phyloP scores from a whole-genome alignment of 1,284 basidiomycete species.

The Trametes versicolor region DNA sequence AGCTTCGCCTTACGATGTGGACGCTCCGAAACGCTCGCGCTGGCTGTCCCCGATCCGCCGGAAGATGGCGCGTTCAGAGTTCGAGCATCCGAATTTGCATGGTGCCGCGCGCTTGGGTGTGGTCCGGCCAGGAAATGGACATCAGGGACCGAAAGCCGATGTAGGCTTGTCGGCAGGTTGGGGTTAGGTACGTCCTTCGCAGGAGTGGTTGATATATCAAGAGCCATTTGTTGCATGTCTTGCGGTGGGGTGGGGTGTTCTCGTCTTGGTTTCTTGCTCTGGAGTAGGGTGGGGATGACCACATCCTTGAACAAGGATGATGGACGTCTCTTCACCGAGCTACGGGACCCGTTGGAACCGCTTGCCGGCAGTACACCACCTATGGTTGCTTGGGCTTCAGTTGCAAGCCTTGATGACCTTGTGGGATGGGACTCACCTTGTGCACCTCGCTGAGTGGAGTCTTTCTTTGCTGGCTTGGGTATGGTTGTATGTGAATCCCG shows the following conservation, averaged over 20 bases:
- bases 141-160: background rate
- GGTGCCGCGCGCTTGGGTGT: background rate
- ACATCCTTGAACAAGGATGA: background rate
- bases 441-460: constrained; percentile 4
- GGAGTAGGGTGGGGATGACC: background rate
- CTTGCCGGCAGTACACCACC: background rate
- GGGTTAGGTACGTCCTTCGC: background rate
- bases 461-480: background rate
- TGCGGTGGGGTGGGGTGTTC: background rate
- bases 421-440: background rate
- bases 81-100: background rate
- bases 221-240: background rate
- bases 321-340: background rate
- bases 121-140: background rate
- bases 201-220: background rate
- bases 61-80: background rate
- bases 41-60: background rate
- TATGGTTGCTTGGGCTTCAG: background rate
- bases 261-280: background rate
- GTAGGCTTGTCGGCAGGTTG: background rate
- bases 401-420: background rate
- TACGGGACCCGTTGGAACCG: background rate
- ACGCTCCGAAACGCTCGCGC: constrained; percentile 1
- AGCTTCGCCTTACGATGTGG: constrained; percentile 15
- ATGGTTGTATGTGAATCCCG: constrained; percentile 18